These are phyloP conservation scores for Forsythia viridissima DNA, from an alignment of 257 asterid genomes.

Conservation along the genomic window DNA sequence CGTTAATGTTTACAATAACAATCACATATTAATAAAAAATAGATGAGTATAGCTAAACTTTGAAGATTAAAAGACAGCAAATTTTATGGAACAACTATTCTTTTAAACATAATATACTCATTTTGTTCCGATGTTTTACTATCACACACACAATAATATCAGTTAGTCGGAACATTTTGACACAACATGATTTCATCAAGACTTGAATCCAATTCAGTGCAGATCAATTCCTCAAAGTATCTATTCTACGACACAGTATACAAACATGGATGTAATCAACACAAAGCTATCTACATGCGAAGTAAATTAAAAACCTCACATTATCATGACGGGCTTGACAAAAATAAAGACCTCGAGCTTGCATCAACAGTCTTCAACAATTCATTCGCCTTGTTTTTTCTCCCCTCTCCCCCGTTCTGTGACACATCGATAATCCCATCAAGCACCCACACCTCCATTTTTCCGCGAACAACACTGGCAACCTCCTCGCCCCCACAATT, in stretches of 20 bases:
- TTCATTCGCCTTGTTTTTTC: too few species aligned
- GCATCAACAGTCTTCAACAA: too few species aligned
- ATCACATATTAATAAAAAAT: background rate
- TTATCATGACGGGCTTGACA: too few species aligned
- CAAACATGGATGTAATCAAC: slow-evolving; percentile 18
- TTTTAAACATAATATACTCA: background rate
- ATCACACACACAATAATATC: background rate
- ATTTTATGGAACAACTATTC: background rate
- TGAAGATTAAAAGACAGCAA: background rate
- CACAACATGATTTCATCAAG: background rate
- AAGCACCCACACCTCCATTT: too few species aligned
- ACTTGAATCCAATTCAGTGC: background rate
- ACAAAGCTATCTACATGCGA: too few species aligned
- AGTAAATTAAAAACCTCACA: too few species aligned
- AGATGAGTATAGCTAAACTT: background rate
- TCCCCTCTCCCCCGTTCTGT: too few species aligned
- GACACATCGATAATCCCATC: too few species aligned
- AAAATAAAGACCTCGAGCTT: too few species aligned
- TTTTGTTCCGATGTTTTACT: background rate
- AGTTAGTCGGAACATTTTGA: slow-evolving; percentile 3
- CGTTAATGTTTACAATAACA: background rate
- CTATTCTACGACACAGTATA: slow-evolving; percentile 7
- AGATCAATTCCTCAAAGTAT: background rate
- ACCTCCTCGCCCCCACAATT: too few species aligned
- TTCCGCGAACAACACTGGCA: too few species aligned